Evolutionary conservation across 2,329 filamentous ascomycete species (phyloP).

Genomic region (Atkinsonella texensis): DNA sequence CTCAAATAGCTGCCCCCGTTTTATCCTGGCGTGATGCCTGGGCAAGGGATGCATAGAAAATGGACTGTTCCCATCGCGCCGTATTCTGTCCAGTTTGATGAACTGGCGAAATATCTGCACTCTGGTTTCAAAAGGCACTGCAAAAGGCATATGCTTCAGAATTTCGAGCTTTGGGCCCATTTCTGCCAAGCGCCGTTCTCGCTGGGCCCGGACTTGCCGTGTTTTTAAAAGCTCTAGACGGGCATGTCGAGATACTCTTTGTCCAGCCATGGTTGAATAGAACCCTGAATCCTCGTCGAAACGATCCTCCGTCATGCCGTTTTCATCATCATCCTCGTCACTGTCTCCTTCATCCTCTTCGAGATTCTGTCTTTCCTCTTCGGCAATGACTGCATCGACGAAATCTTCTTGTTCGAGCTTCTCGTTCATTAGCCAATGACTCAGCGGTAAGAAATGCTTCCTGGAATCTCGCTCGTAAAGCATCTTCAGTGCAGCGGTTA

Average conservation of each 20-base stretch:
- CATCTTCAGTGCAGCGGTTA: conserved; percentile 72
- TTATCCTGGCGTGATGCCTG: conserved; percentile 68
- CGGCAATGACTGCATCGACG: conserved; percentile 71
- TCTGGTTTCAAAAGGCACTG: conserved; percentile 82
- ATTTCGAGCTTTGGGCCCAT: conserved; percentile 83
- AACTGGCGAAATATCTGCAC: conserved; percentile 93
- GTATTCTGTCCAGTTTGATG: conserved; percentile 55
- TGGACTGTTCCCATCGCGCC: conserved; percentile 12
- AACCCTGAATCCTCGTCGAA: conserved; percentile 15
- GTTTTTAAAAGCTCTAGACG: conserved; percentile 51
- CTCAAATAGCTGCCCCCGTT: conserved; percentile 66
- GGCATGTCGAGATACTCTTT: conserved; percentile 49
- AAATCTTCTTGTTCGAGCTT: conserved; percentile 85
- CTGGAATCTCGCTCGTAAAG: conserved; percentile 89
- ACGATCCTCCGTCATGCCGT: conserved; percentile 20
- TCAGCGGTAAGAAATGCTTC: conserved; percentile 66
- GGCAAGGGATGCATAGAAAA: conserved; percentile 19
- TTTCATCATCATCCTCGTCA: conserved; percentile 19
- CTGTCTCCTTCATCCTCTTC: conserved; percentile 27
- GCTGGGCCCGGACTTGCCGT: conserved; percentile 53
- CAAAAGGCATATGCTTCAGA: conserved; percentile 90
- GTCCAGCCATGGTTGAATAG: conserved; percentile 34
- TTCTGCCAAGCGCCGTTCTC: conserved; percentile 61
- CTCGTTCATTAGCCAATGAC: conserved; percentile 87
- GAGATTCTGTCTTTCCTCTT: conserved; percentile 66